Base-by-base conservation (phyloP, 768 basidiomycete species). In the Macrocybe gigantea region DNA sequence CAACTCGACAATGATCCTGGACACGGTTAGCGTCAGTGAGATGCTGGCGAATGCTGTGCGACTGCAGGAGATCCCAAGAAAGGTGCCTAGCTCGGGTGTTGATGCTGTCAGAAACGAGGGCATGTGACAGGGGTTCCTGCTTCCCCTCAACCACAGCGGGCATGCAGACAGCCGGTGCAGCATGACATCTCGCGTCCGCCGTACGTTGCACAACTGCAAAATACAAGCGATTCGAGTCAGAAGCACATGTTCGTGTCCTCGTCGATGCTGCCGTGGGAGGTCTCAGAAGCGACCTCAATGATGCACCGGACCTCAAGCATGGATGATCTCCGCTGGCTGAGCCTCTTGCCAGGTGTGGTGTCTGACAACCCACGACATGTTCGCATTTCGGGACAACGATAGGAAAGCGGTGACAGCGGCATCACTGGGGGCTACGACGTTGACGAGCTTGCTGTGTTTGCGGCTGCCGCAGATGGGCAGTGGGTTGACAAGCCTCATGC, bases 21-120 rank as follows among this genome's bases (percentile, higher is more conserved):
- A 78, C 61, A 72, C 64, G 22, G 75, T 80, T 37, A 81, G 78
- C 9, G 74, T 87, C 5, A 83, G 78, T 6, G 83, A 86, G 50
- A 78, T 79, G 12, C 68, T 88, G 34, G 74, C 73, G 2, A 74
- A 76, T 55, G 66, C 74, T 49, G 66, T 66, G 32, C 47, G 48
- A 10, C 46, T 48, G 9, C 43, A 48, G 49, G 36, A 22, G 22
- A 22, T 22, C 22, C 22, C 43, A 15, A 59, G 63, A 44, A 56
- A 53, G 39, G 75, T 77, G 47, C 78, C 75, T 44, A 78, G 75
- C 5, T 53, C 74, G 29, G 77, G 73, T 22, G 66, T 62, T 5
- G 68, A 70, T 49, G 49, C 52, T 14, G 52, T 45, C 48, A 47
- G 45, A 36, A 49, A 41, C 14, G 43, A 50, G 47, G 54, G 45